Conservation (phyloP, 2,329 filamentous ascomycete species). For the Cladosporium cucumerinum region DNA sequence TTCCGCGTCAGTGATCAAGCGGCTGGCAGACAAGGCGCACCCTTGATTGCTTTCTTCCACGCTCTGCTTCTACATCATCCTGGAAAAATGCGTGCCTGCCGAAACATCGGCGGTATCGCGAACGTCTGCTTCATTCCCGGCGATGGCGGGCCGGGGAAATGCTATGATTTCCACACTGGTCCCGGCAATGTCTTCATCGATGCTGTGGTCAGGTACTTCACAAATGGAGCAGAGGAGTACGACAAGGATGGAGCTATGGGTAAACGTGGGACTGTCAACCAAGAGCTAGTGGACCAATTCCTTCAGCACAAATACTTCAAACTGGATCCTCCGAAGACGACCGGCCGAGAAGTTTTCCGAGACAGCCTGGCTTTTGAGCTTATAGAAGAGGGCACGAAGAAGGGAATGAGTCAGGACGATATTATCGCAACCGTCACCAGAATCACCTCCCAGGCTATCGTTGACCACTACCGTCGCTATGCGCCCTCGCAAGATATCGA, state of each 20-base stretch:
- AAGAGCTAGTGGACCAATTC: slow-evolving; percentile 33
- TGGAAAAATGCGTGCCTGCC: slow-evolving; percentile 55
- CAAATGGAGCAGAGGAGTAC: slow-evolving; percentile 32
- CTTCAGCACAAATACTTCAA: slow-evolving; percentile 48
- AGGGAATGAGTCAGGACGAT: slow-evolving; percentile 49
- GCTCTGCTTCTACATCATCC: slow-evolving; percentile 55
- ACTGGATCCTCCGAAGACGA: slow-evolving; percentile 54
- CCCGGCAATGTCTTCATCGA: slow-evolving; percentile 37
- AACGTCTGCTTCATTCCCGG: slow-evolving; percentile 60
- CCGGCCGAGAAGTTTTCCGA: slow-evolving; percentile 58
- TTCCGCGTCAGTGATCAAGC: slow-evolving; percentile 57
- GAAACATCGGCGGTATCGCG: slow-evolving; percentile 61
- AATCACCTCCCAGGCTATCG: slow-evolving; percentile 58
- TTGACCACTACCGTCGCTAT: slow-evolving; percentile 50
- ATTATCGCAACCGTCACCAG: slow-evolving; percentile 58
- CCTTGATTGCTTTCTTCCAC: slow-evolving; percentile 58
- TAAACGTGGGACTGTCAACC: slow-evolving; percentile 28
- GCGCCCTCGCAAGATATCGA: slow-evolving; percentile 47
- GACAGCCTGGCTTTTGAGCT: slow-evolving; percentile 54
- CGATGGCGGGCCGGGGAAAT: slow-evolving; percentile 26
- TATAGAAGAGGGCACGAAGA: slow-evolving; percentile 46
- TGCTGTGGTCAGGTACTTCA: slow-evolving; percentile 31
- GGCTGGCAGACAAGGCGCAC: slow-evolving; percentile 54
- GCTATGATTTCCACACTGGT: slow-evolving; percentile 34
- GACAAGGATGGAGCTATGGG: slow-evolving; percentile 34